Conservation (phyloP, 73 alveolate species). For the Stentor roeselii region DNA sequence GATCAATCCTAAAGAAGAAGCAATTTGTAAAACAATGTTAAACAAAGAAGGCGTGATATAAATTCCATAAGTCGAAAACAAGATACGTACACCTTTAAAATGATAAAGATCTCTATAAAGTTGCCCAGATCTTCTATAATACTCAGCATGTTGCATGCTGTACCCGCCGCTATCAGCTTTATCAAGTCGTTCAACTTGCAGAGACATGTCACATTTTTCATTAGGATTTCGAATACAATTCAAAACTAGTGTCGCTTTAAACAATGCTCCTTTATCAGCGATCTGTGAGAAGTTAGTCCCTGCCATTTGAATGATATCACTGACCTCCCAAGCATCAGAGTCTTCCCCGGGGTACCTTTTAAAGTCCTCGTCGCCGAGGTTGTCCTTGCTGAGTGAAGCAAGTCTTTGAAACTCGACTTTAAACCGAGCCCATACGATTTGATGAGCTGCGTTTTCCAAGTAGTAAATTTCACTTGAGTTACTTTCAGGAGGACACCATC, state of each 20-base stretch:
- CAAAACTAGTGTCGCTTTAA: constrained; percentile 1
- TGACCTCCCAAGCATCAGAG: constrained; percentile 20
- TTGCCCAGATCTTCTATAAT: background rate
- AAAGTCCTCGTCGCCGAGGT: background rate
- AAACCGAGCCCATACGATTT: constrained; percentile 5
- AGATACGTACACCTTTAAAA: constrained; percentile 12
- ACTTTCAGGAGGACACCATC: constrained; percentile 27
- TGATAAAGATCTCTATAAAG: constrained; percentile 24
- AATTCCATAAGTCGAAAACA: background rate
- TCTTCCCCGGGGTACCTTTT: background rate
- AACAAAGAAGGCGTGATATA: background rate
- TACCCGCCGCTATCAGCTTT: constrained; percentile 13
- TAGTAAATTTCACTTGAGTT: background rate
- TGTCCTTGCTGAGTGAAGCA: background rate
- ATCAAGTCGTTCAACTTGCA: constrained; percentile 10
- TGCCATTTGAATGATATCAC: background rate
- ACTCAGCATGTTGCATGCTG: constrained; percentile 13
- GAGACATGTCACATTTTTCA: background rate
- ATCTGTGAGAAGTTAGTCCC: constrained; percentile 14
- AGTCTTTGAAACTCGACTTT: background rate
- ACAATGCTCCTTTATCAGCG: constrained; percentile 24
- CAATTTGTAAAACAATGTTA: constrained; percentile 17
- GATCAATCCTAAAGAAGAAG: constrained; percentile 9
- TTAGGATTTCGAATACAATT: background rate
- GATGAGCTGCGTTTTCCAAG: constrained; percentile 20